A percentile compares a stretch with the other conserved stretches of the same genome.
phyloP scores from a whole-genome alignment of 2,329 filamentous ascomycete genomes.

The Epichloe sibirici region DNA sequence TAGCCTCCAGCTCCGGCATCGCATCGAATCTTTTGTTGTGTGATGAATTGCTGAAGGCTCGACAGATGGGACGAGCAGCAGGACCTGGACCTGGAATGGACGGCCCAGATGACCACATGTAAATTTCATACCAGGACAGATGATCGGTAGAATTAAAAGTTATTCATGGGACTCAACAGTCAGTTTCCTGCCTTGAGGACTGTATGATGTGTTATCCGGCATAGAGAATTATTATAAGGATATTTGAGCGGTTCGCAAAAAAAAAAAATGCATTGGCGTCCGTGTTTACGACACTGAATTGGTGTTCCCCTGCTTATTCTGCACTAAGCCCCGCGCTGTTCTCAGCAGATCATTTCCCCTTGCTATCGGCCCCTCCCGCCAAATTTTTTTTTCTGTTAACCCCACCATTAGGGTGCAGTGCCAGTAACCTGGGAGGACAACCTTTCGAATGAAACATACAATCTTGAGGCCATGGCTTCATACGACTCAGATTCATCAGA shows the following conservation, averaged over 20 bases:
- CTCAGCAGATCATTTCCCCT: not conserved
- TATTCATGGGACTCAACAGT: conserved; percentile 14
- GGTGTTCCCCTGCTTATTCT: not conserved
- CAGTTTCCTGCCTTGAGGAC: not conserved
- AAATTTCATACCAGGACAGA: conserved; percentile 19
- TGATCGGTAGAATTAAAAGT: conserved; percentile 13
- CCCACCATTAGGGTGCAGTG: not conserved
- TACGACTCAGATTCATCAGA: conserved; percentile 83
- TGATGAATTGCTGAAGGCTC: conserved; percentile 92
- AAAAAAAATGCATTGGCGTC: no score
- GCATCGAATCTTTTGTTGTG: conserved; percentile 90
- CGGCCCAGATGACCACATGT: conserved; percentile 41
- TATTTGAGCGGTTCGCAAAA: no score
- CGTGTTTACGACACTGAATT: no score
- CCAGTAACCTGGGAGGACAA: not conserved
- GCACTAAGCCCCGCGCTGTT: not conserved
- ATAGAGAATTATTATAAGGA: no score
- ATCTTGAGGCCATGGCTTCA: conserved; percentile 42
- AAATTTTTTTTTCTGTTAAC: not conserved
- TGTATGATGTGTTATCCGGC: no score
- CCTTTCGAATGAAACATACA: not conserved
- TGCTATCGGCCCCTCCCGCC: no score
- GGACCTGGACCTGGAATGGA: conserved; percentile 55
- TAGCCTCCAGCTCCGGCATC: conserved; percentile 89
- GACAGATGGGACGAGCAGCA: conserved; percentile 71